phyloP scores from a whole-genome alignment of 2,329 filamentous ascomycete species.

The Stromatinia cepivora region DNA sequence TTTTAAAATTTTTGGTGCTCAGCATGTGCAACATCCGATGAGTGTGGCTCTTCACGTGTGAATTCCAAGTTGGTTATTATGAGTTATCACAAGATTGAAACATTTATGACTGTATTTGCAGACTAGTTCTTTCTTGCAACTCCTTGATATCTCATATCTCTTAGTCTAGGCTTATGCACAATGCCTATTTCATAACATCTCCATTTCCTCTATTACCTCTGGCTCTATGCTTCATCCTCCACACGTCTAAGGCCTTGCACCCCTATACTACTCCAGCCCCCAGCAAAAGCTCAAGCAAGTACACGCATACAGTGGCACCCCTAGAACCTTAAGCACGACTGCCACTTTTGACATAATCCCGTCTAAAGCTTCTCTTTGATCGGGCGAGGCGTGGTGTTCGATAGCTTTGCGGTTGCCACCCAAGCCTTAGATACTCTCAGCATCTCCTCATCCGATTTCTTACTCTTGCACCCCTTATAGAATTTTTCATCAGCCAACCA shows the following conservation, averaged over 20 bases:
- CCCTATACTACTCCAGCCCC: too few relatives aligned
- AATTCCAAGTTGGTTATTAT: background rate
- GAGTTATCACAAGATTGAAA: background rate
- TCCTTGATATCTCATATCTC: background rate
- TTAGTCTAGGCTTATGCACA: background rate
- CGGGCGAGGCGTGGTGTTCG: background rate
- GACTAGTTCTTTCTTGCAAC: background rate
- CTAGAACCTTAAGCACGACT: background rate
- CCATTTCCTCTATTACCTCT: background rate
- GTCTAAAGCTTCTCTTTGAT: background rate
- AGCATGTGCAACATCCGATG: background rate
- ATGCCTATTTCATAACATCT: background rate
- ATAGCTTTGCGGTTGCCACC: background rate
- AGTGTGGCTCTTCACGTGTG: background rate
- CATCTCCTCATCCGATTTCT: background rate
- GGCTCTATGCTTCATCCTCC: background rate
- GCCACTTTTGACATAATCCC: background rate
- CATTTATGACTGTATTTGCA: background rate
- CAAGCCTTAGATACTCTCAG: background rate
- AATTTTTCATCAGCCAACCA: background rate
- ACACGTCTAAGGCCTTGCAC: too few relatives aligned
- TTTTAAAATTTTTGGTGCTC: background rate
- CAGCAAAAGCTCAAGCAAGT: background rate
- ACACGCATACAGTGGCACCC: background rate
- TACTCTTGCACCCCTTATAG: background rate